Evolutionary conservation across 768 basidiomycete genomes (phyloP).

Genomic region (Heimioporus sp.): DNA sequence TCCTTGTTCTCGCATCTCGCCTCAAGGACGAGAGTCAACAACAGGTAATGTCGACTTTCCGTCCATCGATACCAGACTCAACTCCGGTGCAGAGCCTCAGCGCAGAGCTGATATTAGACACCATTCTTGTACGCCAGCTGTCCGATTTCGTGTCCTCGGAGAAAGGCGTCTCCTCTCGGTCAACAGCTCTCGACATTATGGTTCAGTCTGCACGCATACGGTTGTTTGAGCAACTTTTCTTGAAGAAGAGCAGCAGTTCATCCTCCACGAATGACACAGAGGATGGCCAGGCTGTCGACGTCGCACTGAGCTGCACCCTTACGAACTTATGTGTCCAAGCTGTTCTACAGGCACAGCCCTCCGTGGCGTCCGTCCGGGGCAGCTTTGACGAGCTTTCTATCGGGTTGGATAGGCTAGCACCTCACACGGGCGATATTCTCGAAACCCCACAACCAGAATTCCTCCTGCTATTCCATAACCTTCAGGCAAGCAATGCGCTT

Average conservation of each 20-base stretch:
- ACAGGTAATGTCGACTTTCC: constrained; percentile 37
- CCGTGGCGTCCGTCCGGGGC: neutral
- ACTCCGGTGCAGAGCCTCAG: constrained; percentile 30
- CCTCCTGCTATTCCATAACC: constrained; percentile 13
- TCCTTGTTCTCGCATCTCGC: constrained; percentile 40
- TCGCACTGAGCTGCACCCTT: constrained; percentile 16
- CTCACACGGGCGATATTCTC: neutral
- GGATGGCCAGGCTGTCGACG: constrained; percentile 12
- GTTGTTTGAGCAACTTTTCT: constrained; percentile 45
- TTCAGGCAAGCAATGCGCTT: constrained; percentile 16
- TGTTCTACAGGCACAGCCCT: neutral
- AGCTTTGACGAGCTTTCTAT: constrained; percentile 18
- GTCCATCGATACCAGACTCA: constrained; percentile 4
- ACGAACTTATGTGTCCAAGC: constrained; percentile 15
- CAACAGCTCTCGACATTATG: constrained; percentile 39
- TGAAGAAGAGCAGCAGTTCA: constrained; percentile 6
- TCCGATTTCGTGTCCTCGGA: constrained; percentile 27
- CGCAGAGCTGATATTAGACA: constrained; percentile 39
- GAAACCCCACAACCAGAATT: constrained; percentile 17
- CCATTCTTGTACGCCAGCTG: constrained; percentile 42
- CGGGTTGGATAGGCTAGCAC: constrained; percentile 8
- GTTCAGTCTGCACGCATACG: constrained; percentile 41
- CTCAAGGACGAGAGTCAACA: constrained; percentile 48
- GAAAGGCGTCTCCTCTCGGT: constrained; percentile 11
- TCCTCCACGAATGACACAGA: neutral